phyloP scores from a whole-genome alignment of 306 rosid species.

The Betula pendula region DNA sequence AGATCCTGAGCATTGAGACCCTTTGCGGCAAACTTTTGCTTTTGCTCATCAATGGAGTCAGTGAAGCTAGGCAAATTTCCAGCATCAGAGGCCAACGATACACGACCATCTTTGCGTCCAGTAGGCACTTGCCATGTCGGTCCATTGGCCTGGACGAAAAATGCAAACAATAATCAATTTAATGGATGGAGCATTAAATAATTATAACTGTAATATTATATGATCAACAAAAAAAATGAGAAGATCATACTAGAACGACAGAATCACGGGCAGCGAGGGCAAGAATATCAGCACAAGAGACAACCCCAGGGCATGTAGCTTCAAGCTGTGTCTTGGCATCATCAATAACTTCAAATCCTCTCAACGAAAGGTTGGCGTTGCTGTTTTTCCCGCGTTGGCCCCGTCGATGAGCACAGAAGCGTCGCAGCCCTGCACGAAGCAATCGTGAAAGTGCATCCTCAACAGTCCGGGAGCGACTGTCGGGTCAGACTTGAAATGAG shows the following conservation, averaged over 20 bases:
- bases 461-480: constrained; percentile 41
- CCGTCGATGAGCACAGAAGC: constrained; percentile 43
- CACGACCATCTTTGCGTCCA: constrained; percentile 57
- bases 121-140: constrained; percentile 53
- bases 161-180: neutral
- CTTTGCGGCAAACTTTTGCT: constrained; percentile 35
- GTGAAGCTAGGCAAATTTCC: constrained; percentile 33
- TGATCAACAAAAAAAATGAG: too few species aligned
- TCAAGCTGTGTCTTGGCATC: constrained; percentile 50
- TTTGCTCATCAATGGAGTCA: constrained; percentile 44
- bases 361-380: constrained; percentile 30
- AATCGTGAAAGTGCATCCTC: constrained; percentile 54
- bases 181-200: too few species aligned
- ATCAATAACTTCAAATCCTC: constrained; percentile 49
- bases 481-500: constrained; percentile 32
- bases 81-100: constrained; percentile 49
- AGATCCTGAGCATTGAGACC: constrained; percentile 63
- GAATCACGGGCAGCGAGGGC: constrained; percentile 58
- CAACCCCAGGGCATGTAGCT: constrained; percentile 53
- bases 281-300: constrained; percentile 56
- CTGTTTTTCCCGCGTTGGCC: constrained; percentile 20
- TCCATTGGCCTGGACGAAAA: constrained; percentile 37
- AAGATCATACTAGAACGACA: constrained; percentile 42
- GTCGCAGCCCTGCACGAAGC: constrained; percentile 54
- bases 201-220: too few species aligned